Evolutionary conservation across 202 grass and related monocot species (phyloP).

Genomic region (Panicum virgatum): DNA sequence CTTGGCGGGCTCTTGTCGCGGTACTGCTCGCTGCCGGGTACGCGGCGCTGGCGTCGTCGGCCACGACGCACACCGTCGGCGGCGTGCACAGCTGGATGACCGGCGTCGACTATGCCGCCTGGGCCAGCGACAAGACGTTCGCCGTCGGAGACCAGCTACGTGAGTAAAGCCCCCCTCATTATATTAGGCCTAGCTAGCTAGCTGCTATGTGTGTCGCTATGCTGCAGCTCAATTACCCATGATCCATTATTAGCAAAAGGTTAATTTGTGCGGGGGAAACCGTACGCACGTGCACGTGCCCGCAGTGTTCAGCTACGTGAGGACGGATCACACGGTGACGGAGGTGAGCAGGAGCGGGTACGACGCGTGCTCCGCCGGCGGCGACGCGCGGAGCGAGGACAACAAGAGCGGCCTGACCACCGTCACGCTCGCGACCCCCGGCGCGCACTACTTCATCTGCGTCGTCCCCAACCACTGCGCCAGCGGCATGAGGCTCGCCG

Average conservation of each 20-base stretch:
- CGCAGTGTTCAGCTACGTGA: slow-evolving; percentile 61
- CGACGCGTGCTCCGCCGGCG: slow-evolving; percentile 44
- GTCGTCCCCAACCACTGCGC: slow-evolving; percentile 48
- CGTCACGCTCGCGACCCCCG: slow-evolving; percentile 33
- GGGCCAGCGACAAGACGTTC: slow-evolving; percentile 61
- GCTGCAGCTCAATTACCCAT: background rate
- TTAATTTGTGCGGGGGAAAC: background rate
- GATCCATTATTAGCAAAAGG: background rate
- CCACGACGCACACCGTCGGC: slow-evolving; percentile 61
- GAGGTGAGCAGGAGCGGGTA: slow-evolving; percentile 51
- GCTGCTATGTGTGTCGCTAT: too few species aligned
- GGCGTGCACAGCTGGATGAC: slow-evolving; percentile 53
- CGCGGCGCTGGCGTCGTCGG: slow-evolving; percentile 50
- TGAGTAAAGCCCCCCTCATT: slow-evolving; percentile 5
- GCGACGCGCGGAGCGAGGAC: slow-evolving; percentile 22
- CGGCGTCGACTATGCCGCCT: slow-evolving; percentile 50
- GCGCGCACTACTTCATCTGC: slow-evolving; percentile 73
- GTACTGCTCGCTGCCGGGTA: slow-evolving; percentile 46
- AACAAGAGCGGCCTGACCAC: slow-evolving; percentile 33
- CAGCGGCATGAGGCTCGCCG: slow-evolving; percentile 39
- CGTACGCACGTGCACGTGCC: background rate
- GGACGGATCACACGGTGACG: slow-evolving; percentile 51
- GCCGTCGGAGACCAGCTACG: slow-evolving; percentile 47
- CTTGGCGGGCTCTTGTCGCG: slow-evolving; percentile 14
- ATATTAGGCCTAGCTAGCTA: too few species aligned